Evolutionary conservation across 495 filamentous ascomycete genomes (phyloP).

Genomic region (Aspergillus cavernicola): DNA sequence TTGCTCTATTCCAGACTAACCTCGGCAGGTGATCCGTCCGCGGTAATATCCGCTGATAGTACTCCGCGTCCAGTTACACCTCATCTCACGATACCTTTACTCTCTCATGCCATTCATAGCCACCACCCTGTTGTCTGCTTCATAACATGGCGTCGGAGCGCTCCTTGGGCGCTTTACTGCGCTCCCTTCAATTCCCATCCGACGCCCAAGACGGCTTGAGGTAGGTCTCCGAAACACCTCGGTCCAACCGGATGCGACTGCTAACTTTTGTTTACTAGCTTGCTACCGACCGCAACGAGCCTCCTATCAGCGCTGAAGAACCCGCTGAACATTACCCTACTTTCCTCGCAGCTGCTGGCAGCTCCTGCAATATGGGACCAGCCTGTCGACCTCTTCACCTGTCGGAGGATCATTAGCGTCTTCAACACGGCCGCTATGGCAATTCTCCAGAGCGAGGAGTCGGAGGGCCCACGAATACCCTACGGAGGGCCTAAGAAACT

Average conservation of each 20-base stretch:
- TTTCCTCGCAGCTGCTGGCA: constrained; percentile 84
- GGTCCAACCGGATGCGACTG: constrained; percentile 7
- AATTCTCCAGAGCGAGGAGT: constrained; percentile 55
- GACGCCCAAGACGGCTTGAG: constrained; percentile 49
- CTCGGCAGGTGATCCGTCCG: constrained; percentile 36
- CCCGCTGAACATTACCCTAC: constrained; percentile 82
- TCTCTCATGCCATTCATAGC: constrained; percentile 7
- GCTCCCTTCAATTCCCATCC: constrained; percentile 48
- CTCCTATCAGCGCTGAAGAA: constrained; percentile 82
- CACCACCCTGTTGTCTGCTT: background rate
- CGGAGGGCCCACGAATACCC: constrained; percentile 35
- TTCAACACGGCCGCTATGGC: constrained; percentile 80
- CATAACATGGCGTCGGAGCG: constrained; percentile 45
- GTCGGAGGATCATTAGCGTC: constrained; percentile 75
- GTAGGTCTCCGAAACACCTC: constrained; percentile 32
- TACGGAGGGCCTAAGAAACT: constrained; percentile 44
- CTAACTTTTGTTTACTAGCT: constrained; percentile 35
- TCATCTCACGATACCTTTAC: constrained; percentile 5
- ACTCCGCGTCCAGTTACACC: background rate
- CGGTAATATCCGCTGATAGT: constrained; percentile 31
- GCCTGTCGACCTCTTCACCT: constrained; percentile 65
- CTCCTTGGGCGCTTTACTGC: constrained; percentile 49
- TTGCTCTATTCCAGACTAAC: constrained; percentile 29
- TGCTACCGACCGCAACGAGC: constrained; percentile 76
- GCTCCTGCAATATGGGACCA: constrained; percentile 84